phyloP scores from a whole-genome alignment of 208 protist genomes.

The Leishmania tropica region DNA sequence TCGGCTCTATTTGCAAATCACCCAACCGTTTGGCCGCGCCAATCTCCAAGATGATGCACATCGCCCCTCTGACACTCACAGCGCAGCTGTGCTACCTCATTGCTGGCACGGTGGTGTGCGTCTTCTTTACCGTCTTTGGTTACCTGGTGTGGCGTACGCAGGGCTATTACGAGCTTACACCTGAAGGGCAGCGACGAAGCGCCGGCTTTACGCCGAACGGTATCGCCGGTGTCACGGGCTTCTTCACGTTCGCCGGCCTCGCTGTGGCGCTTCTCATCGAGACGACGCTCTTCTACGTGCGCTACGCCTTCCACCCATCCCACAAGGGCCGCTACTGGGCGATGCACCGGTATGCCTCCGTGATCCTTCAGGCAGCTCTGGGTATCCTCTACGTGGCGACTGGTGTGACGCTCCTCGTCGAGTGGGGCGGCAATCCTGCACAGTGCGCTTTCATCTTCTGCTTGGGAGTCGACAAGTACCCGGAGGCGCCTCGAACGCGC shows the following conservation, averaged over 20 bases:
- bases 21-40: too few species aligned
- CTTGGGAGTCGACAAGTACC: slow-evolving; percentile 15
- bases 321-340: slow-evolving; percentile 18
- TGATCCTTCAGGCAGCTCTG: slow-evolving; percentile 12
- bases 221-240: slow-evolving; percentile 1
- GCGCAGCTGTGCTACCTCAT: slow-evolving; percentile 23
- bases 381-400: slow-evolving; percentile 15
- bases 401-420: slow-evolving; percentile 12
- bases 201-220: slow-evolving; percentile 4
- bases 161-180: slow-evolving; percentile 1
- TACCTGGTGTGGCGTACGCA: slow-evolving; percentile 7
- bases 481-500: not conserved
- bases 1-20: too few species aligned
- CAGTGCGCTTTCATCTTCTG: slow-evolving; percentile 29
- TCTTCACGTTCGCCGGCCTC: slow-evolving; percentile 21
- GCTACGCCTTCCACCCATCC: slow-evolving; percentile 23
- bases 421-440: slow-evolving; percentile 8
- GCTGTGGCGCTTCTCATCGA: slow-evolving; percentile 24
- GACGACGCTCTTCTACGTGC: slow-evolving; percentile 16
- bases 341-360: slow-evolving; percentile 17
- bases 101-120: not conserved
- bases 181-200: not conserved
- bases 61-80: slow-evolving; percentile 20
- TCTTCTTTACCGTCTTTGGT: slow-evolving; percentile 2
- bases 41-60: slow-evolving; percentile 9